These are phyloP conservation scores for Aspergillus pseudonomiae DNA, from an alignment of 2,329 filamentous ascomycete species.

Conservation along the genomic window DNA sequence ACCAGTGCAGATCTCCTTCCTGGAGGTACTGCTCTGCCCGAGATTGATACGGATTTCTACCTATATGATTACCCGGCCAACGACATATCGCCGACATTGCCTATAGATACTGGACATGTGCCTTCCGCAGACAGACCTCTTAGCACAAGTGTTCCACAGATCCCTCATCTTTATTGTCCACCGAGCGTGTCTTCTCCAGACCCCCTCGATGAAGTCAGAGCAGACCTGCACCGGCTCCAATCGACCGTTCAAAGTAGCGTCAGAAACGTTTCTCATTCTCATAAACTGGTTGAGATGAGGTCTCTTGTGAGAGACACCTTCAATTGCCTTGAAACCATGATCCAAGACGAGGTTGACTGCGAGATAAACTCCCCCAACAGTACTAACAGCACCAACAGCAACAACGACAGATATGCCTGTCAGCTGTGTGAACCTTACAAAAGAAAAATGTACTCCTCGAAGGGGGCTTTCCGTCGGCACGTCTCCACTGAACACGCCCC, in stretches of 20 bases:
- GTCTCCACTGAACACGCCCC: constrained; percentile 10
- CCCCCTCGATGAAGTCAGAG: neutral
- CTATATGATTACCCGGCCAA: neutral
- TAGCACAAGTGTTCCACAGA: neutral
- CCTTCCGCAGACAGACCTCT: neutral
- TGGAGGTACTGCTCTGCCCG: neutral
- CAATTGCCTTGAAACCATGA: constrained; percentile 1
- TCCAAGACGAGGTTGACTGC: constrained; percentile 10
- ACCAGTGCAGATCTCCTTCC: neutral
- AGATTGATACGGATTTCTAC: neutral
- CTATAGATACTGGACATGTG: neutral
- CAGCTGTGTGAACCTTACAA: constrained; percentile 2
- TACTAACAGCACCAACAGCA: neutral
- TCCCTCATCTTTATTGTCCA: neutral
- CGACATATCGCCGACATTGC: neutral
- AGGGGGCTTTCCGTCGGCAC: constrained; percentile 17
- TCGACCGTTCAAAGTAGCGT: neutral
- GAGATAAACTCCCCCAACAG: neutral
- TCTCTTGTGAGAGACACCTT: neutral
- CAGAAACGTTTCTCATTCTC: neutral
- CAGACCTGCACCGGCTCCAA: neutral
- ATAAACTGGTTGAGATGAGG: constrained; percentile 3
- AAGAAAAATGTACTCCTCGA: neutral
- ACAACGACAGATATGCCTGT: constrained; percentile 5
- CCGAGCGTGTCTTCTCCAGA: neutral